Conservation (phyloP, 2,329 filamentous ascomycete species). For the Grosmannia clavigera region DNA sequence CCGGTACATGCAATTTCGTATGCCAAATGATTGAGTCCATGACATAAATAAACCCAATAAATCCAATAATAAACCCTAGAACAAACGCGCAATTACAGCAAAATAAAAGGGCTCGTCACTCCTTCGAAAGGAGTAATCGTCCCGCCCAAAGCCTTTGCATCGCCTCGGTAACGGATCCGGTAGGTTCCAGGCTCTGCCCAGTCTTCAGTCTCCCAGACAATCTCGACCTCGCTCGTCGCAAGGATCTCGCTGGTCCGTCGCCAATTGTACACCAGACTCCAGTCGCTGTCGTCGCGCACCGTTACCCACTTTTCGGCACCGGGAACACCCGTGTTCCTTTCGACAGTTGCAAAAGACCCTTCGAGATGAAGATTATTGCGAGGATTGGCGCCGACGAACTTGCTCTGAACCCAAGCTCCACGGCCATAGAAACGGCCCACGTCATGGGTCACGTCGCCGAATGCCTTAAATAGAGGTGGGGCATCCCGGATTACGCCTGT, state of each 20-base stretch:
- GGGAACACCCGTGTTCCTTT: slow-evolving; percentile 34
- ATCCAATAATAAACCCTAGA: no score
- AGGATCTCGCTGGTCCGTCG: slow-evolving; percentile 54
- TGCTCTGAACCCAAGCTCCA: slow-evolving; percentile 45
- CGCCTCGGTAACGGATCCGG: slow-evolving; percentile 71
- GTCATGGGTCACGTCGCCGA: slow-evolving; percentile 53
- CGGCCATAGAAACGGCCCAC: slow-evolving; percentile 39
- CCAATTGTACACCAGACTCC: slow-evolving; percentile 76
- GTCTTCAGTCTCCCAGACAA: slow-evolving; percentile 67
- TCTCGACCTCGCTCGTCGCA: slow-evolving; percentile 64
- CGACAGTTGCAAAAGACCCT: slow-evolving; percentile 64
- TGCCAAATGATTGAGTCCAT: no score
- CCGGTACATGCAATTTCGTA: no score
- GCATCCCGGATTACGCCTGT: slow-evolving; percentile 63
- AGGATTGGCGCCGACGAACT: slow-evolving; percentile 79
- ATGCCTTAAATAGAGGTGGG: slow-evolving; percentile 50
- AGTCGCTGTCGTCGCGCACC: slow-evolving; percentile 65
- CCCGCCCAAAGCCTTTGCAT: slow-evolving; percentile 54
- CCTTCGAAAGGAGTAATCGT: slow-evolving; percentile 60
- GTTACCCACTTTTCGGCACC: slow-evolving; percentile 40
- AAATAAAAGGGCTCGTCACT: slow-evolving; percentile 44
- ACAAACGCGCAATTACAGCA: slow-evolving; percentile 15
- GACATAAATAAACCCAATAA: no score
- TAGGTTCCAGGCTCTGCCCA: slow-evolving; percentile 55
- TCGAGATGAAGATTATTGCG: slow-evolving; percentile 76